phyloP scores from a whole-genome alignment of 129 eudicot genomes.

The Tanacetum coccineum region DNA sequence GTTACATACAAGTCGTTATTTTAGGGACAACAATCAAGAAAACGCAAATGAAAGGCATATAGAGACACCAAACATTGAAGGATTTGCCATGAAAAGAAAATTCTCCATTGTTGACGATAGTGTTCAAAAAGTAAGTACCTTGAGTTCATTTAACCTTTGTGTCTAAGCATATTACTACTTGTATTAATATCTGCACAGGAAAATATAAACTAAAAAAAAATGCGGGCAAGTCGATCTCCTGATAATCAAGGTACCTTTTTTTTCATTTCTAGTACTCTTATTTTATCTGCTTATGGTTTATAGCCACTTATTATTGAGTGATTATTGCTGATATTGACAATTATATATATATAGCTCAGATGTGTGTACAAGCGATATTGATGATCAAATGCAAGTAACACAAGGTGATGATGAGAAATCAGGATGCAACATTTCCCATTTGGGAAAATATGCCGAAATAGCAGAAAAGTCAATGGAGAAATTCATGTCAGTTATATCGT shows the following conservation, averaged over 20 bases:
- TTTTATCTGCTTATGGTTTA: too few relatives aligned
- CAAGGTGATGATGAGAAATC: constrained; percentile 51
- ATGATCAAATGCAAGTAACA: constrained; percentile 30
- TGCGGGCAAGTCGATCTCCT: constrained; percentile 25
- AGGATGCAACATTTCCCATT: constrained; percentile 85
- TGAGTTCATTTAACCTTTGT: neutral
- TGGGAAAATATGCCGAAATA: constrained; percentile 70
- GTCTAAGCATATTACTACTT: neutral
- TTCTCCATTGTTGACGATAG: constrained; percentile 30
- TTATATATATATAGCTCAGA: constrained; percentile 31
- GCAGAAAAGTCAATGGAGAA: constrained; percentile 89
- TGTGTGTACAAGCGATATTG: constrained; percentile 28
- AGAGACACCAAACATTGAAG: constrained; percentile 25
- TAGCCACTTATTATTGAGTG: too few relatives aligned
- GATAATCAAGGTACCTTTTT: constrained; percentile 32
- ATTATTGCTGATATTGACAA: too few relatives aligned
- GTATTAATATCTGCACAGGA: constrained; percentile 39
- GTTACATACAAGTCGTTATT: constrained; percentile 24
- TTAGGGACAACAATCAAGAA: constrained; percentile 28
- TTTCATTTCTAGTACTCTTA: neutral
- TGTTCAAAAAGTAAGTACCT: constrained; percentile 41
- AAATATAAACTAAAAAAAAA: constrained; percentile 27
- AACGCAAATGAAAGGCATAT: constrained; percentile 17
- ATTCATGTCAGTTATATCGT: constrained; percentile 68
- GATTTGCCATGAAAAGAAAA: constrained; percentile 51